Conservation (phyloP, 768 basidiomycete species). For the Boletellus emodensis region DNA sequence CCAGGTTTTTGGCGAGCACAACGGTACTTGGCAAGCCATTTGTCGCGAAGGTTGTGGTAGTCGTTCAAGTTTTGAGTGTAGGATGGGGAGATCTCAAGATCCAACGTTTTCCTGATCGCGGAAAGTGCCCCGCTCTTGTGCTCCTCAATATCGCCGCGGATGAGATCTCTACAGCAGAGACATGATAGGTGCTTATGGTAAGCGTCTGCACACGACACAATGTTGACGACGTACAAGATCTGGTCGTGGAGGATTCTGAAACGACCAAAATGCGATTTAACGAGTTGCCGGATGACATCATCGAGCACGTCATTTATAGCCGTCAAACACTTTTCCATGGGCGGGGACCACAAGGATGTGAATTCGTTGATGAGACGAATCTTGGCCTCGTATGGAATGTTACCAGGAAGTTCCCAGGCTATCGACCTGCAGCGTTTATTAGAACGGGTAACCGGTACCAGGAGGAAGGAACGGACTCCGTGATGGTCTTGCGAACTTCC, state of each 20-base stretch:
- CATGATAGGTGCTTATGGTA: neutral
- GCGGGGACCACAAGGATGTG: slow-evolving; percentile 35
- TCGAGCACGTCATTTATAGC: slow-evolving; percentile 30
- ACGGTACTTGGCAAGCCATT: slow-evolving; percentile 27
- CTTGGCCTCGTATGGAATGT: slow-evolving; percentile 41
- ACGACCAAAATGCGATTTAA: slow-evolving; percentile 37
- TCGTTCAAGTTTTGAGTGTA: slow-evolving; percentile 37
- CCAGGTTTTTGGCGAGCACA: slow-evolving; percentile 1
- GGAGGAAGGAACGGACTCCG: slow-evolving; percentile 25
- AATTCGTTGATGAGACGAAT: slow-evolving; percentile 33
- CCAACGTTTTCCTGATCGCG: slow-evolving; percentile 32
- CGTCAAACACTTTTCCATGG: slow-evolving; percentile 34
- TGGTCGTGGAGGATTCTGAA: slow-evolving; percentile 34
- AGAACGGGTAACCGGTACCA: neutral
- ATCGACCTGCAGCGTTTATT: slow-evolving; percentile 28
- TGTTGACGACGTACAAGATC: slow-evolving; percentile 31
- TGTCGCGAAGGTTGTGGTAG: slow-evolving; percentile 13
- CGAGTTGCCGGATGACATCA: slow-evolving; percentile 25
- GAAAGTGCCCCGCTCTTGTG: slow-evolving; percentile 20
- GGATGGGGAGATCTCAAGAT: slow-evolving; percentile 36
- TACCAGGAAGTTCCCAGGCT: slow-evolving; percentile 41
- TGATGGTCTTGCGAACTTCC: slow-evolving; percentile 34
- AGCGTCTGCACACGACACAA: neutral
- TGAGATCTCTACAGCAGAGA: slow-evolving; percentile 21
- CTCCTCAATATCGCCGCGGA: slow-evolving; percentile 28